These are phyloP conservation scores for Scedosporium boydii DNA, from an alignment of 2,329 filamentous ascomycete species.

Conservation along the genomic window DNA sequence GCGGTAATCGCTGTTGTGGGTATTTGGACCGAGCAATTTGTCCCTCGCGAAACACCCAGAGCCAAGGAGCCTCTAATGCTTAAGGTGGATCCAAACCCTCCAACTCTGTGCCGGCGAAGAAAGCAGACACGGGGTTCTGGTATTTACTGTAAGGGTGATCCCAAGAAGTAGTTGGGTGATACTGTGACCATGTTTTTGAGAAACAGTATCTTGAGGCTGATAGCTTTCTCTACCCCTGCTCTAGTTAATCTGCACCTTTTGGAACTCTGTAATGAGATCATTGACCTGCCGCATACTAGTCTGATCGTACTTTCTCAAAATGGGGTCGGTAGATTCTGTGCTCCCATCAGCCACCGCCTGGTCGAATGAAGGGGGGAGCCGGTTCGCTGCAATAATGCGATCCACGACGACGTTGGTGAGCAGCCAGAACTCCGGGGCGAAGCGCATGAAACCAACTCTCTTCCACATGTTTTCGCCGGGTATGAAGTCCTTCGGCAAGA, in stretches of 20 bases:
- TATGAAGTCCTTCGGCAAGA: conserved; percentile 8
- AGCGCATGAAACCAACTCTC: conserved; percentile 21
- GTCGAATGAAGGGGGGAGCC: not conserved
- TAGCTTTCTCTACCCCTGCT: too few species aligned
- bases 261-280: conserved; percentile 23
- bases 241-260: conserved; percentile 17
- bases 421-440: conserved; percentile 24
- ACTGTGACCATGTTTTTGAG: too few species aligned
- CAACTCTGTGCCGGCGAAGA: too few species aligned
- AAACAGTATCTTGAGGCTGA: too few species aligned
- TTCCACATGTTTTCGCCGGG: conserved; percentile 20
- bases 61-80: too few species aligned
- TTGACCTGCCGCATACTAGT: conserved; percentile 29
- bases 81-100: too few species aligned
- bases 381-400: conserved; percentile 11
- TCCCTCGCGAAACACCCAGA: too few species aligned
- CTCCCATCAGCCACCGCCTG: not conserved
- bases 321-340: conserved; percentile 14
- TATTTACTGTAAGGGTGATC: too few species aligned
- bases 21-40: too few species aligned
- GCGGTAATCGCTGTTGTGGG: too few species aligned
- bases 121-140: too few species aligned
- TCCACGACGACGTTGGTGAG: conserved; percentile 21
- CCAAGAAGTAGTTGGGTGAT: conserved; percentile 7
- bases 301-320: conserved; percentile 25